A percentile compares a stretch with the other conserved stretches of the same genome.
These are phyloP conservation scores for Maudiozyma saulgeensis DNA, from an alignment of 805 yeast species.

Conservation along the genomic window DNA sequence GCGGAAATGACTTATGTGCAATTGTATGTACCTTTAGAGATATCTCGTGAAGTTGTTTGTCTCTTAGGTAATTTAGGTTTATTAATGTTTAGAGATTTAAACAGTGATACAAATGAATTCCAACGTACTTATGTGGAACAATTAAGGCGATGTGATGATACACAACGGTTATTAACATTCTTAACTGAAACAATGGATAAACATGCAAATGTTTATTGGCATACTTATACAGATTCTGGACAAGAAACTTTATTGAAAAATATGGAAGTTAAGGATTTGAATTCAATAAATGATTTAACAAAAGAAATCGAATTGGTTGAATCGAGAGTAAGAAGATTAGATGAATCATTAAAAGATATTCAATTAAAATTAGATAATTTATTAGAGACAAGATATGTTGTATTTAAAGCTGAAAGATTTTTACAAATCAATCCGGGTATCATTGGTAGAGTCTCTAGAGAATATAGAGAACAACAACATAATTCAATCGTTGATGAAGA, in stretches of 20 bases:
- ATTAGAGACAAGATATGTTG: constrained; percentile 60
- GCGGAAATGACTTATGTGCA: constrained; percentile 96
- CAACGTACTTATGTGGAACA: constrained; percentile 89
- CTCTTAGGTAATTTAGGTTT: constrained; percentile 79
- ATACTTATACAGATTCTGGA: constrained; percentile 28
- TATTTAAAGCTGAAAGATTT: constrained; percentile 40
- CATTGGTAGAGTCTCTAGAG: constrained; percentile 18
- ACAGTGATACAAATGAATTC: constrained; percentile 69
- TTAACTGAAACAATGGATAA: constrained; percentile 40
- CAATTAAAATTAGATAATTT: constrained; percentile 53
- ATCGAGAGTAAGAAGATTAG: constrained; percentile 59
- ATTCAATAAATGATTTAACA: constrained; percentile 50
- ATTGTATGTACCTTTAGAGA: constrained; percentile 76
- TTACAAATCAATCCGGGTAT: constrained; percentile 33
- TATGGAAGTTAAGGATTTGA: constrained; percentile 23
- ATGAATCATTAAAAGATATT: constrained; percentile 58
- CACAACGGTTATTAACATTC: constrained; percentile 62
- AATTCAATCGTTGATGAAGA: constrained; percentile 15
- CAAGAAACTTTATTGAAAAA: constrained; percentile 13
- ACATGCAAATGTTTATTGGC: constrained; percentile 32
- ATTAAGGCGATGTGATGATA: constrained; percentile 69
- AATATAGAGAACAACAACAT: constrained; percentile 9
- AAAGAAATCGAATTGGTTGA: constrained; percentile 59
- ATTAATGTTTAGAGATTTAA: constrained; percentile 83
- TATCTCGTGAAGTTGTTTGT: constrained; percentile 73